Conservation (phyloP, 2,329 filamentous ascomycete species). For the Myrmaecium sp. region DNA sequence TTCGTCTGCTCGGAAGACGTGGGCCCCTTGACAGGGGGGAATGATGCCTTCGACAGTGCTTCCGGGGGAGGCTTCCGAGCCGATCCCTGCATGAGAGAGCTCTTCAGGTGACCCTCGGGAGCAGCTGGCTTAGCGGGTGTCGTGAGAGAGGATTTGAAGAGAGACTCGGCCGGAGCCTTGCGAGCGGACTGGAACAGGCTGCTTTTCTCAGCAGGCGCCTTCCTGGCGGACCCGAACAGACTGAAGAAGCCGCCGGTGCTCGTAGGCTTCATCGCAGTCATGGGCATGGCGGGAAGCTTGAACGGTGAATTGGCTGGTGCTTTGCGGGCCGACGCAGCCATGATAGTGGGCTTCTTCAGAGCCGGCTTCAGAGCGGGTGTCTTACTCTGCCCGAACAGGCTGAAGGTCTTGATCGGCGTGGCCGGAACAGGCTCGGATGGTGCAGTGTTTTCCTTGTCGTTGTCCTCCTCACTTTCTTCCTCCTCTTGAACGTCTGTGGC, state of each 20-base stretch:
- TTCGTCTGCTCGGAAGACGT: too few relatives aligned
- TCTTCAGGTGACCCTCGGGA: neutral
- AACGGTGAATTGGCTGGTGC: slow-evolving; percentile 1
- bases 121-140: neutral
- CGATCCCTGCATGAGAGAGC: slow-evolving; percentile 1
- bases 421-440: too few relatives aligned
- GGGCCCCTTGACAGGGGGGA: neutral
- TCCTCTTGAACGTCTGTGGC: too few relatives aligned
- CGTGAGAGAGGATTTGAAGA: neutral
- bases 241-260: neutral
- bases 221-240: too few relatives aligned
- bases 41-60: neutral
- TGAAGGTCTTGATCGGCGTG: slow-evolving; percentile 2
- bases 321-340: slow-evolving; percentile 2
- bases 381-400: neutral
- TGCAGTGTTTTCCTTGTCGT: too few relatives aligned
- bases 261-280: neutral
- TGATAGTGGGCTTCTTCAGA: neutral
- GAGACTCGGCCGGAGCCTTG: too few relatives aligned
- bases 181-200: too few relatives aligned
- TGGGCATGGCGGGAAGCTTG: neutral
- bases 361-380: neutral
- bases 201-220: too few relatives aligned
- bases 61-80: slow-evolving; percentile 2
- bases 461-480: too few relatives aligned